phyloP scores from a whole-genome alignment of 495 filamentous ascomycete genomes.

The Chaetomium tenue region DNA sequence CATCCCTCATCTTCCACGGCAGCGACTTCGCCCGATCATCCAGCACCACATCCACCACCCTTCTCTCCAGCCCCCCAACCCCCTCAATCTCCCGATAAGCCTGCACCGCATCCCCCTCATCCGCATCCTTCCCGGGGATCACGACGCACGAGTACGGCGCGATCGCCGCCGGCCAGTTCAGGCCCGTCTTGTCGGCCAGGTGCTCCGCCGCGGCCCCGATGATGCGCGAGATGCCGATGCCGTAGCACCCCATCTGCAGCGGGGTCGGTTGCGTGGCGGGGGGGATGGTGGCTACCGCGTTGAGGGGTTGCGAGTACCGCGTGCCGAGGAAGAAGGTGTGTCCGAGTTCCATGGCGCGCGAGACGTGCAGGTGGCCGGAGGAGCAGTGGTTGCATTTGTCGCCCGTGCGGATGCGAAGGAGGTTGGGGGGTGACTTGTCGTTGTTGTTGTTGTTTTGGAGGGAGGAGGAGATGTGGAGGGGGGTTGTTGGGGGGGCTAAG shows the following conservation, averaged over 20 bases:
- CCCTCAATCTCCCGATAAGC: slow-evolving; percentile 55
- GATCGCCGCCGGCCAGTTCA: slow-evolving; percentile 86
- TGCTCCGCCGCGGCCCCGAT: slow-evolving; percentile 79
- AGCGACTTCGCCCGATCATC: slow-evolving; percentile 73
- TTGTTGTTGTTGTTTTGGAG: slow-evolving; percentile 17
- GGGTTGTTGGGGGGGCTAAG: slow-evolving; percentile 10
- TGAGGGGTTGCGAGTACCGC: slow-evolving; percentile 74
- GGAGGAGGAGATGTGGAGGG: slow-evolving; percentile 15
- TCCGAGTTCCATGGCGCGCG: slow-evolving; percentile 80
- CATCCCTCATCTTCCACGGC: slow-evolving; percentile 84
- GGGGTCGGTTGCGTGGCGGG: slow-evolving; percentile 39
- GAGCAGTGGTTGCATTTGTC: slow-evolving; percentile 72
- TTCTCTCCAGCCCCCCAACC: neutral
- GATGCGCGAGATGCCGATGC: slow-evolving; percentile 89
- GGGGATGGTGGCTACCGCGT: slow-evolving; percentile 55
- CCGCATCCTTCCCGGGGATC: slow-evolving; percentile 52
- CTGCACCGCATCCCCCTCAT: slow-evolving; percentile 49
- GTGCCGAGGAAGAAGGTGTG: slow-evolving; percentile 95
- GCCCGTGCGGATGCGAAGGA: slow-evolving; percentile 63
- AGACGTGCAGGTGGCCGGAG: slow-evolving; percentile 60
- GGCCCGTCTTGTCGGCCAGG: slow-evolving; percentile 67
- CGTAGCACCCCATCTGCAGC: slow-evolving; percentile 94
- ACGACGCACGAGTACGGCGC: slow-evolving; percentile 83
- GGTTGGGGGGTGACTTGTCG: slow-evolving; percentile 50
- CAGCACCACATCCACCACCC: slow-evolving; percentile 55